Conservation (phyloP, 352 stramenopile genomes). For the Peronospora belbahrii region DNA sequence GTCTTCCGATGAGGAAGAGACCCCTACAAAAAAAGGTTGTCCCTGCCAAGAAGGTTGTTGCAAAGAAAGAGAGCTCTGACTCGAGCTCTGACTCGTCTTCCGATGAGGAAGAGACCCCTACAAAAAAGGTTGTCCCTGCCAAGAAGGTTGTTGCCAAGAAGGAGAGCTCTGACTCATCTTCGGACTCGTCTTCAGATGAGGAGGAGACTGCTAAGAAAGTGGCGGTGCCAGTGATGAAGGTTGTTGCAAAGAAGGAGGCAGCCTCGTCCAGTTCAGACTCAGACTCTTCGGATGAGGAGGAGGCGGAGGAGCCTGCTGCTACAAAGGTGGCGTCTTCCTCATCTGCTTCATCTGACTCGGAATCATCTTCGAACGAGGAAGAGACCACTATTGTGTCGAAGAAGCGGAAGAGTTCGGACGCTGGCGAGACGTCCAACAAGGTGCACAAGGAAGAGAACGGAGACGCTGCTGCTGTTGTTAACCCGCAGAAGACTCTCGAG, state of each 20-base stretch:
- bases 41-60: conserved; percentile 31
- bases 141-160: conserved; percentile 59
- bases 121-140: conserved; percentile 35
- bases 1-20: conserved; percentile 29
- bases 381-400: conserved; percentile 63
- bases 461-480: conserved; percentile 41
- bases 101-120: conserved; percentile 30
- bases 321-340: conserved; percentile 37
- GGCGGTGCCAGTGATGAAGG: conserved; percentile 18
- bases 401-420: conserved; percentile 80
- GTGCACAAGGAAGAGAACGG: conserved; percentile 70
- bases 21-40: conserved; percentile 37
- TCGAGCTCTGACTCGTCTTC: conserved; percentile 31
- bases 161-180: conserved; percentile 30
- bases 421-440: conserved; percentile 53
- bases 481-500: conserved; percentile 46
- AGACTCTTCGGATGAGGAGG: conserved; percentile 45
- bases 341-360: conserved; percentile 33
- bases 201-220: conserved; percentile 31
- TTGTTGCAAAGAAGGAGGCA: conserved; percentile 39
- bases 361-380: conserved; percentile 65
- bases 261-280: conserved; percentile 34
- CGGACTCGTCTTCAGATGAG: conserved; percentile 58
- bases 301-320: conserved; percentile 24
- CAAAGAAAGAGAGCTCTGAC: conserved; percentile 36